A percentile compares a stretch with the other conserved stretches of the same genome.
These are phyloP conservation scores for Gossypium laxum DNA, from an alignment of 441 rosid genomes.

Conservation along the genomic window DNA sequence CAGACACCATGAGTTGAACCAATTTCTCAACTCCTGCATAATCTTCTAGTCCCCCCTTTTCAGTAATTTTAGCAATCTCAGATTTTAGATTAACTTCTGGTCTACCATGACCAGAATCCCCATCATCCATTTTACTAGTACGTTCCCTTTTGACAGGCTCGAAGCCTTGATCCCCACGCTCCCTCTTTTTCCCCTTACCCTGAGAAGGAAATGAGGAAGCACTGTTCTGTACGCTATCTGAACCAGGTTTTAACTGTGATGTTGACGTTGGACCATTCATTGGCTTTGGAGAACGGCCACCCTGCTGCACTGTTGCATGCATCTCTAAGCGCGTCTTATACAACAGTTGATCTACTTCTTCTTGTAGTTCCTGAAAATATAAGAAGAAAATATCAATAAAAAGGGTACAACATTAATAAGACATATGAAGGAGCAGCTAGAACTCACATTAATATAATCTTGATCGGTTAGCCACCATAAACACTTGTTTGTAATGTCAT, in stretches of 20 bases:
- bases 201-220: constrained; percentile 54
- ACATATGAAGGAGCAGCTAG: not conserved
- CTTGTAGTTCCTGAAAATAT: constrained; percentile 52
- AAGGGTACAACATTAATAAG: not conserved
- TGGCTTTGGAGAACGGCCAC: constrained; percentile 80
- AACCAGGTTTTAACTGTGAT: constrained; percentile 51
- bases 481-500: constrained; percentile 59
- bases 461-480: constrained; percentile 94
- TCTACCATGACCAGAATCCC: constrained; percentile 41
- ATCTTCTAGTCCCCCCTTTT: constrained; percentile 71
- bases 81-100: constrained; percentile 48
- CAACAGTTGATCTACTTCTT: constrained; percentile 72
- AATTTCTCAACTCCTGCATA: constrained; percentile 68
- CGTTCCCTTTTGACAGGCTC: constrained; percentile 74
- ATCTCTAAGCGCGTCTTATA: constrained; percentile 56
- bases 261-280: constrained; percentile 65
- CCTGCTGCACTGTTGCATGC: constrained; percentile 68
- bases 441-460: constrained; percentile 69
- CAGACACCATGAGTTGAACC: constrained; percentile 62
- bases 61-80: constrained; percentile 70
- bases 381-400: constrained; percentile 5
- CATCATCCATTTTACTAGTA: constrained; percentile 47
- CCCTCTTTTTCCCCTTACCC: constrained; percentile 86
- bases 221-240: constrained; percentile 50
- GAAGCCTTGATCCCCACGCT: constrained; percentile 63